These are phyloP conservation scores for Paraphoma chrysanthemicola DNA, from an alignment of 2,329 filamentous ascomycete genomes.

Conservation along the genomic window DNA sequence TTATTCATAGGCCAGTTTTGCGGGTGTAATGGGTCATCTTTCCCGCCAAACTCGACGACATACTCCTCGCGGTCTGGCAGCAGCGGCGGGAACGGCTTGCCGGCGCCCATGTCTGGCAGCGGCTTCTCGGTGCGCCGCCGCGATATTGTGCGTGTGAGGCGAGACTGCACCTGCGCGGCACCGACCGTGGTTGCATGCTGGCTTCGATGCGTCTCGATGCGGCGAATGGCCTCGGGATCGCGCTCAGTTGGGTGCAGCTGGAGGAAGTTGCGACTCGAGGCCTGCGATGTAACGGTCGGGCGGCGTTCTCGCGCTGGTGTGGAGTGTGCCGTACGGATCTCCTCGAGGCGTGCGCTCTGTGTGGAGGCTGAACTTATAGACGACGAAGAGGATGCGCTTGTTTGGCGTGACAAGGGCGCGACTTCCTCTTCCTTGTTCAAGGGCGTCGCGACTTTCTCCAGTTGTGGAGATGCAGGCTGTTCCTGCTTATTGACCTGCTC, in stretches of 20 bases:
- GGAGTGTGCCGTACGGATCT: conserved; percentile 36
- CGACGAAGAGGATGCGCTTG: conserved; percentile 26
- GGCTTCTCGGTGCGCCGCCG: conserved; percentile 54
- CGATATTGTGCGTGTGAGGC: conserved; percentile 51
- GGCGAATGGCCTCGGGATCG: conserved; percentile 72
- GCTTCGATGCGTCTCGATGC: conserved; percentile 74
- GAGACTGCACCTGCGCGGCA: conserved; percentile 45
- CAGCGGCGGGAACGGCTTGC: conserved; percentile 74
- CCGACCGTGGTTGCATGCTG: conserved; percentile 78
- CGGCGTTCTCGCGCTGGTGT: conserved; percentile 21
- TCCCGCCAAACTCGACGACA: conserved; percentile 83
- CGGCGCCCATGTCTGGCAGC: conserved; percentile 72
- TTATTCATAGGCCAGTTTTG: conserved; percentile 86
- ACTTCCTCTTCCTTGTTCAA: conserved; percentile 24
- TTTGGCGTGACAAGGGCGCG: conserved; percentile 31
- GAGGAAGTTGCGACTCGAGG: conserved; percentile 26
- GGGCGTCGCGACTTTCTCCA: conserved; percentile 13
- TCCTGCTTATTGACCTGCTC: conserved; percentile 12
- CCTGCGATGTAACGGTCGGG: conserved; percentile 25
- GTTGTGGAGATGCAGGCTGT: background rate
- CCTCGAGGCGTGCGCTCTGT: conserved; percentile 31
- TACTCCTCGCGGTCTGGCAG: conserved; percentile 77
- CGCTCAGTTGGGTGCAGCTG: conserved; percentile 59
- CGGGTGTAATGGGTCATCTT: conserved; percentile 81
- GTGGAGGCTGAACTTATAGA: conserved; percentile 19